phyloP scores from a whole-genome alignment of 2,329 filamentous ascomycete genomes.

The Macrophomina tecta region DNA sequence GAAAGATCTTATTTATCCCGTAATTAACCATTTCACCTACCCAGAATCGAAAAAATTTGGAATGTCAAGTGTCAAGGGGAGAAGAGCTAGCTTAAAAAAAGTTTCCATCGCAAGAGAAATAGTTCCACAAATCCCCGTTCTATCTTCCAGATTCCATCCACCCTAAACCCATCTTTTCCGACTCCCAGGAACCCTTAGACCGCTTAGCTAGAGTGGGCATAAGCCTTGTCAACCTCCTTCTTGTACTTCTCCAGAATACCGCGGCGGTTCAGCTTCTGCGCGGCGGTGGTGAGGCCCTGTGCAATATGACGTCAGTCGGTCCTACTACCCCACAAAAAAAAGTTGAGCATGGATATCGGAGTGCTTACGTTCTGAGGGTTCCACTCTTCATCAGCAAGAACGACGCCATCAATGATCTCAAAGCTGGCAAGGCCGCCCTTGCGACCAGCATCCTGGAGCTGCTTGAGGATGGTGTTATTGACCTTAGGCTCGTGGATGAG shows the following conservation, averaged over 20 bases:
- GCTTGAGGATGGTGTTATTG: conserved; percentile 69
- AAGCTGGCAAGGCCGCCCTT: conserved; percentile 71
- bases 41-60: neutral
- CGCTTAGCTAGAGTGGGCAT: conserved; percentile 35
- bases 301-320: conserved; percentile 32
- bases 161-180: neutral
- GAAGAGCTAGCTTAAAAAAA: neutral
- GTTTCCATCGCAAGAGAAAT: neutral
- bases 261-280: conserved; percentile 60
- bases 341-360: neutral
- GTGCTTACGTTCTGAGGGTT: conserved; percentile 78
- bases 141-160: neutral
- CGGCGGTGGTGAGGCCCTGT: conserved; percentile 57
- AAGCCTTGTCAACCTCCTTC: conserved; percentile 57
- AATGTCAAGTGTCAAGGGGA: neutral
- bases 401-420: conserved; percentile 77
- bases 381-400: conserved; percentile 86
- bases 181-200: neutral
- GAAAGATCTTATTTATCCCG: neutral
- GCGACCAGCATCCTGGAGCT: conserved; percentile 69
- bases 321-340: conserved; percentile 3
- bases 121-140: neutral
- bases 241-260: conserved; percentile 57
- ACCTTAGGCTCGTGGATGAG: conserved; percentile 73
- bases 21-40: neutral